Conservation (phyloP, 371 early-diverging fungal species). For the Mortierella sp. region DNA sequence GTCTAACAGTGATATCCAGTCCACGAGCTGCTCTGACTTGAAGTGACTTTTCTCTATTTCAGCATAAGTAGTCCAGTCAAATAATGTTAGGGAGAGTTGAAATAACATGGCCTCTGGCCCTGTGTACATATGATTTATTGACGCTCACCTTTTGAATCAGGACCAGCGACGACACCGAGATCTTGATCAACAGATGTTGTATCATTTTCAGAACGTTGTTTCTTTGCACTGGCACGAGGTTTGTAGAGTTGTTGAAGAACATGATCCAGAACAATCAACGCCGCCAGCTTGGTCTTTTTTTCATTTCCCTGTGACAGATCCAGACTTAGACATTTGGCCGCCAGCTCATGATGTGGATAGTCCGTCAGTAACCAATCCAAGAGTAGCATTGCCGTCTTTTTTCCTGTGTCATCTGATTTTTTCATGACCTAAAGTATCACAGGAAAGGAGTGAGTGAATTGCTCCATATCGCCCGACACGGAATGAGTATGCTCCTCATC, state of each 20-base stretch:
- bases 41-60: background rate
- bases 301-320: constrained; percentile 15
- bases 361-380: constrained; percentile 36
- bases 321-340: constrained; percentile 11
- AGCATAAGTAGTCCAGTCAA: no score
- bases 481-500: background rate
- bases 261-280: constrained; percentile 27
- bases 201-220: no score
- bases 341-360: background rate
- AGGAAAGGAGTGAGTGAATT: background rate
- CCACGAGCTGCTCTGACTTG: background rate
- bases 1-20: constrained; percentile 12
- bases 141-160: no score
- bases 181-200: no score
- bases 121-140: no score
- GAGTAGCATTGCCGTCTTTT: constrained; percentile 20
- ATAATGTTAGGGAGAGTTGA: no score
- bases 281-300: constrained; percentile 33
- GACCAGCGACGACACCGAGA: no score
- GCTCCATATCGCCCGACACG: background rate
- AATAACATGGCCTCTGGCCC: no score
- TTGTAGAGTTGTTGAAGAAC: constrained; percentile 5
- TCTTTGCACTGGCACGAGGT: background rate
- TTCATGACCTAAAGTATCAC: constrained; percentile 25
- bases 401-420: constrained; percentile 24